Base-by-base conservation (phyloP, 2,329 filamentous ascomycete genomes). In the Phaeoacremonium minimum region DNA sequence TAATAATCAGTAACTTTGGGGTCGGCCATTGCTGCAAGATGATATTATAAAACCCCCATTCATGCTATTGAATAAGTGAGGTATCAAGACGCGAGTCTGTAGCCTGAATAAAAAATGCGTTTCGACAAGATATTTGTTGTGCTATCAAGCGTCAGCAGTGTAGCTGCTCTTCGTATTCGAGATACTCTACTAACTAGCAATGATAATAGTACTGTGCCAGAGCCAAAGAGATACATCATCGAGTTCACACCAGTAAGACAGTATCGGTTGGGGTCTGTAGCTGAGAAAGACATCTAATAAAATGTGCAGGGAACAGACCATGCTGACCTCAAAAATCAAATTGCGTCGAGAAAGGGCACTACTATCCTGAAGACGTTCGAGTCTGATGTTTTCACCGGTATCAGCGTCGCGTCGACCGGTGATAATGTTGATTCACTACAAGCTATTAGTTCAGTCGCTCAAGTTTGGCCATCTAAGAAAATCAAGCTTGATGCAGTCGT, bases 341-440 rank as follows among this genome's bases (percentile, higher is more conserved):
- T 26, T 26, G 22, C 22, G 9, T 9, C 9, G 9, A 9, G 22
- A 26, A 26, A 26, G 22, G 22, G 22, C 22, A 32, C 22, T 26
- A 9, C 22, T 26, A n/a, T 26, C 22, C 22, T 26, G 2, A 26
- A 26, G 22, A 26, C 22, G 15, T 40, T 43, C n/a, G 16, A 40
- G 17, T 34, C 41, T 3, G 37, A 40, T 13, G n/a, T 43, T 6
- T 43, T 43, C n/a, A 34, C 41, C 3, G 41, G 32, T 6, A 18
- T 43, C 31, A 40, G 37, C 18, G 31, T 43, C 11, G 41, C 40
- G 15, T 40, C 37, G 4, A 32, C 20, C 16, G 15, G 29, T 13
- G 26, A 40, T 7, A 36, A 40, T 14, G 34, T 34, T 28, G 37
- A 43, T 18, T 30, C 38, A 3, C 35, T 40, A 17, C 35, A 29